Conservation (phyloP, 2,329 filamentous ascomycete genomes). For the Pleoardoris graminearum region DNA sequence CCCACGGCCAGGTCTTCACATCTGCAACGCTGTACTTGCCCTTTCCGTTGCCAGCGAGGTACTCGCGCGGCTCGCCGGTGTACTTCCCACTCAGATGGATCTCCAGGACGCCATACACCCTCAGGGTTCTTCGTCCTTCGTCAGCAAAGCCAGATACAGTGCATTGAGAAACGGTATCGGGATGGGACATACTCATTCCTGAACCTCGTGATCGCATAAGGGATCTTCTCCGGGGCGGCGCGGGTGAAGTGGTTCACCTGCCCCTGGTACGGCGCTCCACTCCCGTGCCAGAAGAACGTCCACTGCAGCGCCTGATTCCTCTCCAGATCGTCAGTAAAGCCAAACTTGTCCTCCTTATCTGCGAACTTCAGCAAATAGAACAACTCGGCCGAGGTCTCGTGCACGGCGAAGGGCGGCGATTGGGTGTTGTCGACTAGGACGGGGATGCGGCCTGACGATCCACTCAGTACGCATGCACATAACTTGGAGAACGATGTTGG, state of each 20-base stretch:
- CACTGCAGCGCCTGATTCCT: slow-evolving; percentile 55
- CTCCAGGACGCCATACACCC: slow-evolving; percentile 60
- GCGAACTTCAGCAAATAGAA: slow-evolving; percentile 58
- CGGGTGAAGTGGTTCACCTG: slow-evolving; percentile 52
- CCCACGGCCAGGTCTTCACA: slow-evolving; percentile 58
- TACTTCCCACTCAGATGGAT: slow-evolving; percentile 58
- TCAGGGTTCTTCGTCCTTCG: slow-evolving; percentile 47
- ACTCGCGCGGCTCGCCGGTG: slow-evolving; percentile 54
- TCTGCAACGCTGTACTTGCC: slow-evolving; percentile 60
- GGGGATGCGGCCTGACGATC: slow-evolving; percentile 63
- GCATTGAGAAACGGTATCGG: neutral
- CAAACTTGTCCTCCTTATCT: slow-evolving; percentile 56
- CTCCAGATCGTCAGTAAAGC: slow-evolving; percentile 58
- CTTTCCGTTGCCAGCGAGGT: slow-evolving; percentile 55
- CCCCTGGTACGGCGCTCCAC: slow-evolving; percentile 47
- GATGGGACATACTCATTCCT: slow-evolving; percentile 39
- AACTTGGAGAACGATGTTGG: too few relatives aligned
- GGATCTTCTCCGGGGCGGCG: slow-evolving; percentile 15
- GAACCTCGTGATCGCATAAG: slow-evolving; percentile 46
- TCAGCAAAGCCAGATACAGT: neutral
- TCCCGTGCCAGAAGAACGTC: slow-evolving; percentile 60
- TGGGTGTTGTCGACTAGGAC: slow-evolving; percentile 66
- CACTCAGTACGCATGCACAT: too few relatives aligned
- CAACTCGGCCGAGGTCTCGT: slow-evolving; percentile 58
- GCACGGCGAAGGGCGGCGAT: slow-evolving; percentile 55